These are phyloP conservation scores for Chalara sp. DNA, from an alignment of 2,329 filamentous ascomycete species.

Conservation along the genomic window DNA sequence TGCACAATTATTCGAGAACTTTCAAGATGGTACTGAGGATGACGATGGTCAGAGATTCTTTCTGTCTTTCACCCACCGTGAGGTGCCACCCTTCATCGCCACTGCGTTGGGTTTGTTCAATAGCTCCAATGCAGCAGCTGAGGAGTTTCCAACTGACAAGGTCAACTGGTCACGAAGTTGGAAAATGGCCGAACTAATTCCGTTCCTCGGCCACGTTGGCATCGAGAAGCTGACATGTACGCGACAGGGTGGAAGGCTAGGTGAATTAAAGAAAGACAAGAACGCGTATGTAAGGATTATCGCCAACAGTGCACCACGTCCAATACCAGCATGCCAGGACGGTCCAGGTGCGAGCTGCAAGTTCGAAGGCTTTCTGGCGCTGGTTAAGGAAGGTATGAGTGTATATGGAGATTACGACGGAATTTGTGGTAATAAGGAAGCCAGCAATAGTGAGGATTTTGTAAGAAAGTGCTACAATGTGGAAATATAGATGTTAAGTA, in stretches of 20 bases:
- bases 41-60: conserved; percentile 49
- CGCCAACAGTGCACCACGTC: conserved; percentile 44
- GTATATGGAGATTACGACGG: conserved; percentile 25
- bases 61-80: conserved; percentile 63
- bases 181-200: conserved; percentile 55
- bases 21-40: conserved; percentile 16
- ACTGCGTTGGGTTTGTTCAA: conserved; percentile 66
- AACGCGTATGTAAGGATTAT: conserved; percentile 43
- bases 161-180: conserved; percentile 59
- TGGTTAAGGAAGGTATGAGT: conserved; percentile 35
- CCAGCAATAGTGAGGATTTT: no score
- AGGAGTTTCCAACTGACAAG: conserved; percentile 55
- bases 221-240: conserved; percentile 58
- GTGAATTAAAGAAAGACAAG: conserved; percentile 37
- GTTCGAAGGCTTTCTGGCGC: conserved; percentile 33
- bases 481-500: no score
- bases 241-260: conserved; percentile 44
- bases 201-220: conserved; percentile 60
- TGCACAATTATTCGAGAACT: conserved; percentile 37
- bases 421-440: conserved; percentile 17
- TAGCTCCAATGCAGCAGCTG: conserved; percentile 54
- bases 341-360: conserved; percentile 45
- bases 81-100: conserved; percentile 59
- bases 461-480: no score
- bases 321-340: conserved; percentile 39